These are phyloP conservation scores for Cardamine resedifolia DNA, from an alignment of 345 rosid species.

Conservation along the genomic window DNA sequence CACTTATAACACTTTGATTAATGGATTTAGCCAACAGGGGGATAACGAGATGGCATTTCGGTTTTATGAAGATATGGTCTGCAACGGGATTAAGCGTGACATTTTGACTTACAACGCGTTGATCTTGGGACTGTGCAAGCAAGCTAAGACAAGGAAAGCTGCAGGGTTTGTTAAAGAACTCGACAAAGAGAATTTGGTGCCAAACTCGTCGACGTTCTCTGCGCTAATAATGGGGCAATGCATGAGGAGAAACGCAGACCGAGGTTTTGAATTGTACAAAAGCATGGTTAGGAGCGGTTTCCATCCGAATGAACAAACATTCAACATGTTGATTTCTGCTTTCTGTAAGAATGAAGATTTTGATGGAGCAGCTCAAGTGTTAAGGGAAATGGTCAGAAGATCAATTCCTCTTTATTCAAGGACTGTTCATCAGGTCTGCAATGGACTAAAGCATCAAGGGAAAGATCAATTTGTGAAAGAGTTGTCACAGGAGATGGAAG, in stretches of 20 bases:
- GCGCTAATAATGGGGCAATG: constrained; percentile 83
- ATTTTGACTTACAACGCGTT: constrained; percentile 75
- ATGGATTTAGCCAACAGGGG: constrained; percentile 59
- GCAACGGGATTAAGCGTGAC: constrained; percentile 56
- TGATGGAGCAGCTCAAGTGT: constrained; percentile 63
- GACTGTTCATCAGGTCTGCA: constrained; percentile 43
- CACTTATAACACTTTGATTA: constrained; percentile 77
- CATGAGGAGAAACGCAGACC: constrained; percentile 60
- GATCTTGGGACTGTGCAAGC: constrained; percentile 77
- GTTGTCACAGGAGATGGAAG: constrained; percentile 48
- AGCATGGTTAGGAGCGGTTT: constrained; percentile 71
- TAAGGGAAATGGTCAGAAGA: constrained; percentile 58
- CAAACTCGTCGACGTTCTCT: constrained; percentile 74
- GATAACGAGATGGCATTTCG: constrained; percentile 54
- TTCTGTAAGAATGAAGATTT: constrained; percentile 60
- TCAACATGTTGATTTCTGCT: constrained; percentile 47
- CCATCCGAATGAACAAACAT: constrained; percentile 58
- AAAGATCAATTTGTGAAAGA: constrained; percentile 49
- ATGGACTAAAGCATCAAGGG: constrained; percentile 53
- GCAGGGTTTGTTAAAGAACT: constrained; percentile 74
- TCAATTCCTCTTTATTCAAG: constrained; percentile 46
- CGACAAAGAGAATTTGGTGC: constrained; percentile 63
- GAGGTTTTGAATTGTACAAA: constrained; percentile 66
- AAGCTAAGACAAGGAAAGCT: constrained; percentile 90
- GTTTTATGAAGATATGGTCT: constrained; percentile 71